A percentile compares a stretch with the other conserved stretches of the same genome.
Conservation (phyloP, 768 basidiomycete species). For the Lactifluus piperatus region DNA sequence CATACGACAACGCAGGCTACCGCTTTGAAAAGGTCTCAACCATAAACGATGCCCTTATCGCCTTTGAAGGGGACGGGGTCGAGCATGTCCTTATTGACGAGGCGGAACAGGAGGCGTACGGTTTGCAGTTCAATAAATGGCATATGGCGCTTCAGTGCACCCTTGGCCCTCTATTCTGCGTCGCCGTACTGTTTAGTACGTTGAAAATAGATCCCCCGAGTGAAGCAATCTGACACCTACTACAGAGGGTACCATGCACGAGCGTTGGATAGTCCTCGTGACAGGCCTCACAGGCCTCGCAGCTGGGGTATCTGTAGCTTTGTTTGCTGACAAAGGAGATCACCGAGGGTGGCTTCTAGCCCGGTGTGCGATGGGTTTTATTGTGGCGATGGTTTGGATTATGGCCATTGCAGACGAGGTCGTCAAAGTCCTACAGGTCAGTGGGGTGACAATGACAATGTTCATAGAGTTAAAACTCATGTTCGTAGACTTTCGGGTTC, state of each 20-base stretch:
- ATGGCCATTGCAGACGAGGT: conserved; percentile 98
- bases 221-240: neutral
- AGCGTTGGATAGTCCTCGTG: conserved; percentile 45
- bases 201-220: conserved; percentile 11
- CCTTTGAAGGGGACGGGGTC: conserved; percentile 70
- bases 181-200: conserved; percentile 69
- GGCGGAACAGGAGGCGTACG: conserved; percentile 59
- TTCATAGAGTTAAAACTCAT: neutral
- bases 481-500: conserved; percentile 72
- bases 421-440: conserved; percentile 79
- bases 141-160: conserved; percentile 78
- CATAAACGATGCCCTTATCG: conserved; percentile 42
- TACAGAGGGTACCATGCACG: conserved; percentile 38
- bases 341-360: conserved; percentile 51
- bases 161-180: conserved; percentile 73
- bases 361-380: conserved; percentile 86
- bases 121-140: conserved; percentile 67
- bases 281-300: conserved; percentile 46
- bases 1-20: conserved; percentile 31
- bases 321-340: conserved; percentile 52
- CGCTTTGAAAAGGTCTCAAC: conserved; percentile 35
- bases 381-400: conserved; percentile 91
- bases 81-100: conserved; percentile 65
- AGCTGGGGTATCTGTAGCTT: conserved; percentile 44
- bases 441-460: neutral